Evolutionary conservation across 805 yeast genomes (phyloP).

Genomic region (Brettanomyces naardenensis): DNA sequence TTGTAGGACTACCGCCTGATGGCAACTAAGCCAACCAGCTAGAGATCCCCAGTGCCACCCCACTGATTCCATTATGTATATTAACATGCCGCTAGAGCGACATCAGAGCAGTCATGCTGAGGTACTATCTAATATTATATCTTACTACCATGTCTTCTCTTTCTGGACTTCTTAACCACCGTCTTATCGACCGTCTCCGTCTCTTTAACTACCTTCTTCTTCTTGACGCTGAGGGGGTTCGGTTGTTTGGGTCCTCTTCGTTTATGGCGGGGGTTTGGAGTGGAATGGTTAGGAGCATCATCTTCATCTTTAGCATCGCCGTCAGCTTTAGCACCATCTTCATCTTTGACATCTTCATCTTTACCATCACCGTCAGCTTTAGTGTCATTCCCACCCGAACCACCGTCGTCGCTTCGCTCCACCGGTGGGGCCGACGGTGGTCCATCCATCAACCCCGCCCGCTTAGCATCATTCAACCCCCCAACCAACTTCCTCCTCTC

Average conservation of each 20-base stretch:
- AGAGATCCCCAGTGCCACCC: no score
- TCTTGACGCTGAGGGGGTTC: slow-evolving; percentile 85
- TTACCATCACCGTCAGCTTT: slow-evolving; percentile 22
- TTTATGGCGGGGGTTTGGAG: no score
- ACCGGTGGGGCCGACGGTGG: no score
- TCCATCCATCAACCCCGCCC: slow-evolving; percentile 35
- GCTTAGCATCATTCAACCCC: slow-evolving; percentile 66
- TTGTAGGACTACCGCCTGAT: no score
- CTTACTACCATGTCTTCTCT: slow-evolving; percentile 3
- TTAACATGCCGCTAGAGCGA: no score
- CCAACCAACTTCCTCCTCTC: slow-evolving; percentile 65
- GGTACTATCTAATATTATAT: no score
- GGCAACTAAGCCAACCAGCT: no score
- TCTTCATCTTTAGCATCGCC: slow-evolving; percentile 36
- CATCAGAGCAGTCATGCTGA: no score
- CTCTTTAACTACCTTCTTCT: slow-evolving; percentile 21
- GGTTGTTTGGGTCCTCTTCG: slow-evolving; percentile 78
- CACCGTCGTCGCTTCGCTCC: slow-evolving; percentile 11
- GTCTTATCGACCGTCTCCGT: neutral
- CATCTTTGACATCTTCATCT: slow-evolving; percentile 39
- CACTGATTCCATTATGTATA: no score
- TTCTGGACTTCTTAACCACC: neutral
- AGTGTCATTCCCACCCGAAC: slow-evolving; percentile 9
- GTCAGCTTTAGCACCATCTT: slow-evolving; percentile 11
- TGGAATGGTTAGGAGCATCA: no score